Conservation (phyloP, 495 filamentous ascomycete genomes). For the Tuber magnatum region DNA sequence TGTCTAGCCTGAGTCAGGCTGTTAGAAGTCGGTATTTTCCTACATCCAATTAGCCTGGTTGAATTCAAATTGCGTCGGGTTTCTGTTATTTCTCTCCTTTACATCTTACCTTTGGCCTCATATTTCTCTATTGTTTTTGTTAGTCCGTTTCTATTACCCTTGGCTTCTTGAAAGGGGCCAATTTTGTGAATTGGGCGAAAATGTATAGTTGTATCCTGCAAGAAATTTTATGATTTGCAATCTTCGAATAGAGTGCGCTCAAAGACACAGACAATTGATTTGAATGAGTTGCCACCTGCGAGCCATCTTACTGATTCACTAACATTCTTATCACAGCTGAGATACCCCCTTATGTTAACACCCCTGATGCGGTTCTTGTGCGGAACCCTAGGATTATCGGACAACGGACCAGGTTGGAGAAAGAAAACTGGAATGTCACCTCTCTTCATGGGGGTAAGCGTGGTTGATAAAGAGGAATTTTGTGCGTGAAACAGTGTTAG, state of each 20-base stretch:
- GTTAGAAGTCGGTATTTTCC: constrained; percentile 39
- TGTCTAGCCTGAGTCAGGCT: constrained; percentile 71
- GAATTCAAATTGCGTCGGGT: background rate
- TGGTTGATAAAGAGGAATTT: background rate
- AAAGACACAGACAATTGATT: background rate
- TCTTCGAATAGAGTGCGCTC: background rate
- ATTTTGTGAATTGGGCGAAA: background rate
- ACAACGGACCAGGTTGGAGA: background rate
- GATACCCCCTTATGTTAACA: background rate
- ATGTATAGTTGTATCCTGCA: background rate
- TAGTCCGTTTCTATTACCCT: background rate
- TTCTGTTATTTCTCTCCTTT: background rate
- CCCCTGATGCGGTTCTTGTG: background rate
- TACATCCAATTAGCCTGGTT: constrained; percentile 27
- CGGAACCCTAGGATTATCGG: background rate
- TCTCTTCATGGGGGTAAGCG: background rate
- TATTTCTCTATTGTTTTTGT: background rate
- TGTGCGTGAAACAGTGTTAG: background rate
- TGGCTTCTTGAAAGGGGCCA: background rate
- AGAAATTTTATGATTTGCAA: background rate
- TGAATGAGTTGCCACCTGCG: background rate
- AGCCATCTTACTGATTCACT: background rate
- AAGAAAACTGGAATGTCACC: background rate
- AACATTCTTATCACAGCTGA: background rate
- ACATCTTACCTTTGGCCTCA: background rate